A percentile compares a stretch with the other conserved stretches of the same genome.
These are phyloP conservation scores for Krasilnikovozyma curviuscula DNA, from an alignment of 768 basidiomycete genomes.

Conservation along the genomic window DNA sequence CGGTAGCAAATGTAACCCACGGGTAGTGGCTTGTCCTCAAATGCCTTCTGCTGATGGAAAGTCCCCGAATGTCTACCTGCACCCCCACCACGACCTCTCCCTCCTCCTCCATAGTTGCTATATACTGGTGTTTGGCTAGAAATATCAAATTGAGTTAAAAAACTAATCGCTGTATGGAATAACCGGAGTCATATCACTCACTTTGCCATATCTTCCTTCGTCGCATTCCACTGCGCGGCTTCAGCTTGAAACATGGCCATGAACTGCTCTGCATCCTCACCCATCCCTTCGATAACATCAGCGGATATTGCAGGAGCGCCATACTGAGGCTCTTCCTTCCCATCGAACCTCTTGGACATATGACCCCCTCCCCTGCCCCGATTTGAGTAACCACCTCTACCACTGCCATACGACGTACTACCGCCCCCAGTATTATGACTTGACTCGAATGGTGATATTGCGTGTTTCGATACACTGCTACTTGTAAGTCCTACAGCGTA, in stretches of 20 bases:
- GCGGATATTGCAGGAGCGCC: not conserved
- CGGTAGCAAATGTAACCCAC: constrained; percentile 96
- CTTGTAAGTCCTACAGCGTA: constrained; percentile 39
- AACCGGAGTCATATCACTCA: constrained; percentile 42
- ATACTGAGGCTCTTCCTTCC: constrained; percentile 42
- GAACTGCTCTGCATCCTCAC: constrained; percentile 86
- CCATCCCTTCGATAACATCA: constrained; percentile 26
- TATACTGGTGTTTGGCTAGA: constrained; percentile 38
- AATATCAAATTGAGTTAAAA: not conserved
- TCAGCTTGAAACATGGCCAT: constrained; percentile 96
- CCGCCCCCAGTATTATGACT: constrained; percentile 6
- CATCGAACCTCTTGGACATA: constrained; percentile 80
- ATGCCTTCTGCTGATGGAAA: not conserved
- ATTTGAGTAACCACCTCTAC: constrained; percentile 8
- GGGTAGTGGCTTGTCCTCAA: constrained; percentile 52
- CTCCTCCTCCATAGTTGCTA: constrained; percentile 11
- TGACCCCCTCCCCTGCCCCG: not conserved
- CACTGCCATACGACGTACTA: constrained; percentile 8
- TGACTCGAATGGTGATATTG: constrained; percentile 15
- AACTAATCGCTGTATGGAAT: not conserved
- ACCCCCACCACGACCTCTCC: constrained; percentile 36
- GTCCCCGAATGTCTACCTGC: constrained; percentile 29
- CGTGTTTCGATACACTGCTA: constrained; percentile 22
- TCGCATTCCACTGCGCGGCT: constrained; percentile 89
- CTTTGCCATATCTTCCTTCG: constrained; percentile 99